phyloP scores from a whole-genome alignment of 192 early-diverging fungal species.

The Umbelopsis ramanniana region DNA sequence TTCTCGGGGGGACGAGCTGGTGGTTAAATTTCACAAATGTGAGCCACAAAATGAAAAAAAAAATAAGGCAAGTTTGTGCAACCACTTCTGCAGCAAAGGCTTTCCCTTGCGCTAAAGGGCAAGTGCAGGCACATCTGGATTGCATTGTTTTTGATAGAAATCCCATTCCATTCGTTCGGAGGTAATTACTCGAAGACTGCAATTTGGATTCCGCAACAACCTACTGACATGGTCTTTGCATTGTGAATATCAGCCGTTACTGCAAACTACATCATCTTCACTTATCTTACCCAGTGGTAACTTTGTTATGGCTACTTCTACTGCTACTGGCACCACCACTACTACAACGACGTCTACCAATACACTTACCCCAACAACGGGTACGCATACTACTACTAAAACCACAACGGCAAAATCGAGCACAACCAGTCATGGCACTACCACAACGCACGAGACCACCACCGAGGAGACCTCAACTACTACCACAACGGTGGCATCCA shows the following conservation, averaged over 20 bases:
- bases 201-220: not conserved
- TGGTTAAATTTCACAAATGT: not conserved
- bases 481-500: not conserved
- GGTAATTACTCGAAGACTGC: not conserved
- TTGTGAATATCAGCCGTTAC: not conserved
- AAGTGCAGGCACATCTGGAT: slow-evolving; percentile 6
- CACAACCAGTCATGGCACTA: not conserved
- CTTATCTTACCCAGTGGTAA: not conserved
- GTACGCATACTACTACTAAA: not conserved
- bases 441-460: not conserved
- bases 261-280: not conserved
- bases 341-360: no score
- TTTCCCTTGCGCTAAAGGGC: not conserved
- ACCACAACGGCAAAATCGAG: not conserved
- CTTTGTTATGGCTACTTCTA: not conserved
- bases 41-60: not conserved
- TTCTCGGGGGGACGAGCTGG: not conserved
- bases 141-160: not conserved
- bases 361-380: not conserved
- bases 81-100: not conserved
- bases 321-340: not conserved
- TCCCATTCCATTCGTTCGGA: not conserved
- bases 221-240: not conserved
- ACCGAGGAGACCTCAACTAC: not conserved
- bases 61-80: slow-evolving; percentile 13